Evolutionary conservation across 139 green algal genomes (phyloP).

Genomic region (Spirogloea muscicola): DNA sequence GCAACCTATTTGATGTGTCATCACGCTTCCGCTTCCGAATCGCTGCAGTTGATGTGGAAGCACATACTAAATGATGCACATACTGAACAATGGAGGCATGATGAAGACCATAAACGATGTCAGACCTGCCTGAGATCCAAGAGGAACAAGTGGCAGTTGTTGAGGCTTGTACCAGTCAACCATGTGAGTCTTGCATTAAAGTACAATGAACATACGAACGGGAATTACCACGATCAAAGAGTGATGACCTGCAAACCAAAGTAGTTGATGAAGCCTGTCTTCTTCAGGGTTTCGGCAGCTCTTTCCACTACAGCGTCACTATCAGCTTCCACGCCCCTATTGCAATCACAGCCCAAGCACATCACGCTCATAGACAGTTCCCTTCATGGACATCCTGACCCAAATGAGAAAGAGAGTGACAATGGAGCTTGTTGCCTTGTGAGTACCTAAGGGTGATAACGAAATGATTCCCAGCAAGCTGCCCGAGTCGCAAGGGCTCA

Average conservation of each 20-base stretch:
- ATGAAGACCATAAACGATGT: background rate
- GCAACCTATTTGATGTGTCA: conserved; percentile 75
- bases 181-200: too few relatives aligned
- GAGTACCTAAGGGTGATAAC: conserved; percentile 59
- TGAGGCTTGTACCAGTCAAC: background rate
- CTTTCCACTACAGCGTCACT: background rate
- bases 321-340: background rate
- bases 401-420: too few relatives aligned
- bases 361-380: too few relatives aligned
- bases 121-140: background rate
- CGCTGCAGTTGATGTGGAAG: conserved; percentile 58
- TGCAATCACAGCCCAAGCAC: too few relatives aligned
- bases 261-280: conserved; percentile 19
- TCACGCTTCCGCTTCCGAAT: conserved; percentile 71
- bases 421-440: too few relatives aligned
- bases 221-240: background rate
- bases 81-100: background rate
- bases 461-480: conserved; percentile 79
- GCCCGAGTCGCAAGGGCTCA: conserved; percentile 60
- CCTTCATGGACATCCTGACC: too few relatives aligned
- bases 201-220: background rate
- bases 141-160: background rate
- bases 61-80: background rate
- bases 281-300: background rate
- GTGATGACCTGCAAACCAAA: conserved; percentile 1